Evolutionary conservation across 331 rosid genomes (phyloP), one percentile per base, ranked within the genome.

Genomic region (Ulmus americana): DNA sequence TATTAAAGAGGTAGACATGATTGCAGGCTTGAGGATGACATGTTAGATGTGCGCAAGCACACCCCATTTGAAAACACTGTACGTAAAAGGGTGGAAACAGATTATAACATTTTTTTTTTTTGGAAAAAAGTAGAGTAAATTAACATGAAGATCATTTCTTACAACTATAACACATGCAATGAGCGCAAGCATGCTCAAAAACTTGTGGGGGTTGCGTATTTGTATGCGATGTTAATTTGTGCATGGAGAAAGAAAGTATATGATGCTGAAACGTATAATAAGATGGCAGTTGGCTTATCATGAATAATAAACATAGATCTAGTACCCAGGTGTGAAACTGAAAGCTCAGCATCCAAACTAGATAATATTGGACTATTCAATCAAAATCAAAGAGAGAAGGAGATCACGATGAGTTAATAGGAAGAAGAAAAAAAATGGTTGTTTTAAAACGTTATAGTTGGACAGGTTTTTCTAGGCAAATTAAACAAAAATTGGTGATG

Each of bases 1-100:
- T 83, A 69, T 84, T 85, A 70, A 92, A 92, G 58, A 94, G 95
- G 84, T 94, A 90, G 14, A 87, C 96, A 45, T 94, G 99, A 80
- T 83, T 96, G 70, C 99, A 94, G 28, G 89, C 80, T 78, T 87
- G 90, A 56, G 99, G 94, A 78, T 85, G 45, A 77, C 99, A 94
- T 12, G 81, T 63, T 57, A 78, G 74, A 77, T 56, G 68, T 46
- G 85, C 65, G 77, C 99, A 94, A 77, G 84, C 75, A 73, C 99
- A 94, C 51, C 99, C 90, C 80, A 85, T 60, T 67, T 90, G 96
- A 55, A 77, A 74, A 76, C 86, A 79, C 99, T 94, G 83, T 59
- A 58, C 47, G 63, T 61, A 67, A 56, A 60, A 35, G 49, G 67
- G 11, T 15, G 11, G 44, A 61, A 39, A 8, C 45, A 60, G 35